Conservation (phyloP, 225 moss, liverwort and hornwort genomes). For the Ulota crispa region DNA sequence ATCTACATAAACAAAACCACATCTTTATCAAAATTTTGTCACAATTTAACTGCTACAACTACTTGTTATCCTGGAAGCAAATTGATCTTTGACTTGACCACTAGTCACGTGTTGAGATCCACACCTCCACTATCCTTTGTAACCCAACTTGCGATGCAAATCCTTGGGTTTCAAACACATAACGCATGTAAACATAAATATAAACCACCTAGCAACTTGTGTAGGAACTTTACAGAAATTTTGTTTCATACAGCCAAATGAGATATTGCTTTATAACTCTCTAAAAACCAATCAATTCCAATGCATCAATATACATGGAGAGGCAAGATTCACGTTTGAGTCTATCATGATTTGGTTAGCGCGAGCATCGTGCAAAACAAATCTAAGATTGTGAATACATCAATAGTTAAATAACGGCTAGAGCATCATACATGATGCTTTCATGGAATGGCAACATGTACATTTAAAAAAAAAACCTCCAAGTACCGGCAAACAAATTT, state of each 20-base stretch:
- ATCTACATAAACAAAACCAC: conserved; percentile 48
- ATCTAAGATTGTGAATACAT: too few species aligned
- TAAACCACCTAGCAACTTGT: background rate
- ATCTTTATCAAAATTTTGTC: background rate
- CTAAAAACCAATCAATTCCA: background rate
- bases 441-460: conserved; percentile 89
- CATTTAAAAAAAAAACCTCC: conserved; percentile 84
- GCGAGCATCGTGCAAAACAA: too few species aligned
- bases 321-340: background rate
- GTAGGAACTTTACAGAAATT: background rate
- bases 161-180: conserved; percentile 66
- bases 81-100: background rate
- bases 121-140: conserved; percentile 80
- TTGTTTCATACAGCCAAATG: background rate
- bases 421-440: conserved; percentile 91
- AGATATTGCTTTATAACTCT: background rate
- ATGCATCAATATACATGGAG: background rate
- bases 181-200: background rate
- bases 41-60: background rate
- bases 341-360: too few species aligned
- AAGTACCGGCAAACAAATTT: conserved; percentile 58
- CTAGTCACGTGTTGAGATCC: background rate
- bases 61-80: background rate
- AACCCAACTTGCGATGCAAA: conserved; percentile 77
- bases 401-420: background rate